A percentile compares a stretch with the other conserved stretches of the same genome.
Conservation (phyloP, 257 asterid genomes). For the Rauvolfia tetraphylla region DNA sequence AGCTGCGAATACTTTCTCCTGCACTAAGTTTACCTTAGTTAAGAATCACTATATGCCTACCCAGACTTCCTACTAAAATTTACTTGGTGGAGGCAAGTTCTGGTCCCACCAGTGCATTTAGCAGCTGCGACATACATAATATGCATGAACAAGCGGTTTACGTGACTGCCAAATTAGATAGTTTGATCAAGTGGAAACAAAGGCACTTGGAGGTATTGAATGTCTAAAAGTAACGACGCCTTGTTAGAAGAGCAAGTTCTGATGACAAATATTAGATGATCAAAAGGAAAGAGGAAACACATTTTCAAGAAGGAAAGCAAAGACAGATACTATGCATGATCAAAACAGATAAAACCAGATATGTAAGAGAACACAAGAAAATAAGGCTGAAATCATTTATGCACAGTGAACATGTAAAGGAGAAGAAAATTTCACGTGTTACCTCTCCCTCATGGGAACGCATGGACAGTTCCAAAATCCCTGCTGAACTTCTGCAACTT, state of each 20-base stretch:
- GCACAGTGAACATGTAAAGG: background rate
- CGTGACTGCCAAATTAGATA: background rate
- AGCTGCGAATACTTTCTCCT: background rate
- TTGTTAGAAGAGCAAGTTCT: background rate
- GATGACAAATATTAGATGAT: background rate
- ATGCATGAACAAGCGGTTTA: background rate
- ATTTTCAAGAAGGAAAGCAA: background rate
- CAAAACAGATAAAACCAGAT: background rate
- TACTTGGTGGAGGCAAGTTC: background rate
- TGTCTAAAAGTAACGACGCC: background rate
- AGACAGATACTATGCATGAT: background rate
- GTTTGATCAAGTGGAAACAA: background rate
- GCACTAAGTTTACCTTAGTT: too few species aligned
- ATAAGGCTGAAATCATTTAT: background rate
- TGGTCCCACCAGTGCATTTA: background rate
- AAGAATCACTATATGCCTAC: background rate
- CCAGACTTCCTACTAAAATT: background rate
- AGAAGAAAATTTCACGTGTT: background rate
- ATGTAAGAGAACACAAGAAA: background rate
- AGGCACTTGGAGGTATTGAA: background rate
- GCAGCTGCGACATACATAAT: background rate
- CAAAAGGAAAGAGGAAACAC: background rate
- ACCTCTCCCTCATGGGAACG: constrained; percentile 84
- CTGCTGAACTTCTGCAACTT: constrained; percentile 89
- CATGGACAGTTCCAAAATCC: constrained; percentile 95